Conservation (phyloP, 1,284 basidiomycete genomes). For the Leccinum subrobustum region DNA sequence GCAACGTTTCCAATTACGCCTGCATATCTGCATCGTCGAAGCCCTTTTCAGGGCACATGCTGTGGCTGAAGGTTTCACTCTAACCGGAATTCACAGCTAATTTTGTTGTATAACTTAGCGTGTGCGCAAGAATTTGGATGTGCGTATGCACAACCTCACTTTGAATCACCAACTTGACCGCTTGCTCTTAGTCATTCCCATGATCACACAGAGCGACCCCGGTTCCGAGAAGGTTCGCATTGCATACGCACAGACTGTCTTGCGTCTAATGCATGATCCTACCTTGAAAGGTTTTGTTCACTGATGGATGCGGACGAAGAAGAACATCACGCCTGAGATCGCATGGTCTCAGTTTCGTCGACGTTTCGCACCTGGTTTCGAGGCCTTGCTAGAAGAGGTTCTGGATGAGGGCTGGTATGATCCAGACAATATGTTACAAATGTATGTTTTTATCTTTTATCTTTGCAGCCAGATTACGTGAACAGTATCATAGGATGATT, state of each 20-base stretch:
- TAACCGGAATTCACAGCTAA: slow-evolving; percentile 1
- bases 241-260: no score
- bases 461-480: no score
- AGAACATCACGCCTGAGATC: neutral
- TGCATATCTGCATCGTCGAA: neutral
- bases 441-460: no score
- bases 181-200: no score
- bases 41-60: neutral
- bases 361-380: neutral
- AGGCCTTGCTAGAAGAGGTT: neutral
- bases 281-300: neutral
- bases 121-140: neutral
- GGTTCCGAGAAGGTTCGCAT: no score
- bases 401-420: no score
- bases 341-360: neutral
- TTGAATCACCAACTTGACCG: no score
- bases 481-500: no score
- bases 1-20: neutral
- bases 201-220: no score
- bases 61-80: slow-evolving; percentile 6
- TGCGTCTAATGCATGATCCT: neutral
- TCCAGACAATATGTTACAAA: no score
- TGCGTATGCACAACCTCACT: neutral
- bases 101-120: slow-evolving; percentile 1
- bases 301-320: neutral